Evolutionary conservation across 1,284 basidiomycete species (phyloP).

Genomic region (Phaffia rhodozyma): DNA sequence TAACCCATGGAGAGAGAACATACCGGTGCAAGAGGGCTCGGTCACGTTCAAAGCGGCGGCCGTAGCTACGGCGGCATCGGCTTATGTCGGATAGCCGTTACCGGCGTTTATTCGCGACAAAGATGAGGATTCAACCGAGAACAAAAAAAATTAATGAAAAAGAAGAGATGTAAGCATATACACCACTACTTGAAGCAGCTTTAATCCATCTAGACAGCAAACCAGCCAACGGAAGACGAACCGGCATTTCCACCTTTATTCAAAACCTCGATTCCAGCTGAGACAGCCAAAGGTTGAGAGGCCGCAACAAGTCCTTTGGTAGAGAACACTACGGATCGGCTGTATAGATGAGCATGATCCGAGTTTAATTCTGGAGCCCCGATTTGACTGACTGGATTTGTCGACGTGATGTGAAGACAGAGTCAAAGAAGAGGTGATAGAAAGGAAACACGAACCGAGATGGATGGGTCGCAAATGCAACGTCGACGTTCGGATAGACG

Average conservation of each 20-base stretch:
- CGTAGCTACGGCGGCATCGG: constrained; percentile 63
- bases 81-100: constrained; percentile 26
- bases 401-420: no score
- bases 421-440: no score
- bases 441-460: no score
- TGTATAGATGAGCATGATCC: neutral
- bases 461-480: no score
- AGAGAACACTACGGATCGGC: constrained; percentile 32
- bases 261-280: constrained; percentile 78
- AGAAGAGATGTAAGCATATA: no score
- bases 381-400: no score
- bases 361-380: no score
- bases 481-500: no score
- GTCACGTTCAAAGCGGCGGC: constrained; percentile 81
- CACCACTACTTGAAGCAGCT: neutral
- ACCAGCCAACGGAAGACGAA: constrained; percentile 9
- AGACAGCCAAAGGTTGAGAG: constrained; percentile 80
- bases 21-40: constrained; percentile 44
- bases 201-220: neutral
- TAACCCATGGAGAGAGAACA: neutral
- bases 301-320: constrained; percentile 78
- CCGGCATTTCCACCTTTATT: constrained; percentile 82
- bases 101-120: neutral
- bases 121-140: neutral
- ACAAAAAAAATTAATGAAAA: neutral